Evolutionary conservation across 768 basidiomycete species (phyloP).

Genomic region (Gautieria morchelliformis): DNA sequence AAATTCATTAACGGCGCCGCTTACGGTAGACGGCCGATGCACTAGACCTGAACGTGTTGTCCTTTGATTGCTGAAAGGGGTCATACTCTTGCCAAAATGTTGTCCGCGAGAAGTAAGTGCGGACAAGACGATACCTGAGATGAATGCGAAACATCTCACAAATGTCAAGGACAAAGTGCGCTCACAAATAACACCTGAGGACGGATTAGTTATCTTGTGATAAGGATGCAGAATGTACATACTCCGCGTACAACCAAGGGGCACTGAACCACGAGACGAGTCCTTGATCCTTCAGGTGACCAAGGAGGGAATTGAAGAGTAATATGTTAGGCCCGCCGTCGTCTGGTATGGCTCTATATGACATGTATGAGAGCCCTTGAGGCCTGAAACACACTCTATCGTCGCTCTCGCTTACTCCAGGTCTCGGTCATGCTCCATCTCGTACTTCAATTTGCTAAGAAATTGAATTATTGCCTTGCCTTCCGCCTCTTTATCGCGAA

Average conservation of each 20-base stretch:
- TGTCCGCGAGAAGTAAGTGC: conserved; percentile 61
- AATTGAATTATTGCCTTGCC: conserved; percentile 69
- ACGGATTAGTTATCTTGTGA: no score
- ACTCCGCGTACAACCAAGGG: conserved; percentile 97
- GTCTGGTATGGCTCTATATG: conserved; percentile 52
- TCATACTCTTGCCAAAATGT: conserved; percentile 68
- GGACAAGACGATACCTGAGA: conserved; percentile 74
- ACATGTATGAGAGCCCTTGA: not conserved
- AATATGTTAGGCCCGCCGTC: conserved; percentile 67
- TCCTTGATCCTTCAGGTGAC: conserved; percentile 31
- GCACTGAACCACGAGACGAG: conserved; percentile 81
- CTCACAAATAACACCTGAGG: conserved; percentile 64
- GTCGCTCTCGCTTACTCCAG: conserved; percentile 41
- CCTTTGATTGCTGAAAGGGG: conserved; percentile 75
- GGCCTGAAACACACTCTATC: not conserved
- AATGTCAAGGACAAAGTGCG: conserved; percentile 5
- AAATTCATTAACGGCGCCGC: conserved; percentile 17
- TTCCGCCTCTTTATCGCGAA: conserved; percentile 41
- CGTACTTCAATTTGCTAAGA: conserved; percentile 74
- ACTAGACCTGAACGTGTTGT: conserved; percentile 73
- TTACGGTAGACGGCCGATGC: conserved; percentile 67
- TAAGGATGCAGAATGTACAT: conserved; percentile 21
- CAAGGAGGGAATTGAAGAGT: conserved; percentile 72
- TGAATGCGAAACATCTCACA: not conserved
- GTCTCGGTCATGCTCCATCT: conserved; percentile 70